Conservation (phyloP, 306 rosid genomes). For the Ziziphus jujuba region DNA sequence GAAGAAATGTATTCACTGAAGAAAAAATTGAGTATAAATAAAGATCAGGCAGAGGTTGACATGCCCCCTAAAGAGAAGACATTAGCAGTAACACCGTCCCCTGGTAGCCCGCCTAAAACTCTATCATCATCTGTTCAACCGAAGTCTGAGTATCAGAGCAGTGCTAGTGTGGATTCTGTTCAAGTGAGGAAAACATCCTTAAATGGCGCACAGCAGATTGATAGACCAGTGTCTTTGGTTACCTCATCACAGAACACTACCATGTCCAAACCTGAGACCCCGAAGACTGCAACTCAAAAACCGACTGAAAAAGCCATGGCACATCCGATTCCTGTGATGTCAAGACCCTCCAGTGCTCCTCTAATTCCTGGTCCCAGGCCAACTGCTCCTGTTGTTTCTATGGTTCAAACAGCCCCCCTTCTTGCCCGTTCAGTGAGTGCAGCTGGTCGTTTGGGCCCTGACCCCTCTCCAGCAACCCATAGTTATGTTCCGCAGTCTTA, state of each 20-base stretch:
- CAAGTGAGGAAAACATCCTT: conserved; percentile 48
- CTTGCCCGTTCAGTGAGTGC: conserved; percentile 88
- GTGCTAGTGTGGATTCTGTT: conserved; percentile 38
- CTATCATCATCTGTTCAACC: conserved; percentile 32
- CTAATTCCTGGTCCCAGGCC: conserved; percentile 76
- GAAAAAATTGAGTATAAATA: conserved; percentile 45
- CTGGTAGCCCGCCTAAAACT: conserved; percentile 52
- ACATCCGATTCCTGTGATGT: conserved; percentile 52
- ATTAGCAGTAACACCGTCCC: conserved; percentile 49
- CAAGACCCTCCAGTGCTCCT: conserved; percentile 91
- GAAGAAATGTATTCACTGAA: conserved; percentile 49
- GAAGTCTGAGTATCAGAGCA: conserved; percentile 47
- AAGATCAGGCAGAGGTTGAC: conserved; percentile 55
- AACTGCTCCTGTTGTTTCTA: conserved; percentile 63
- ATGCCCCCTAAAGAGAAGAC: conserved; percentile 59
- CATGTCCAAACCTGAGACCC: conserved; percentile 58
- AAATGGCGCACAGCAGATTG: conserved; percentile 45
- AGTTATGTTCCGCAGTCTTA: conserved; percentile 84
- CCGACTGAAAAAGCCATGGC: conserved; percentile 51
- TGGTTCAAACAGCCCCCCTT: conserved; percentile 72
- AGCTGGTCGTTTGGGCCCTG: conserved; percentile 87
- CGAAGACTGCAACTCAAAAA: conserved; percentile 50
- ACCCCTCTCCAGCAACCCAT: conserved; percentile 69
- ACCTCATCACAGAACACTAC: conserved; percentile 38
- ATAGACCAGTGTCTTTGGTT: conserved; percentile 43